A percentile compares a stretch with the other conserved stretches of the same genome.
phyloP scores from a whole-genome alignment of 176 grass and related monocot genomes.

The Echinochloa phyllopogon region DNA sequence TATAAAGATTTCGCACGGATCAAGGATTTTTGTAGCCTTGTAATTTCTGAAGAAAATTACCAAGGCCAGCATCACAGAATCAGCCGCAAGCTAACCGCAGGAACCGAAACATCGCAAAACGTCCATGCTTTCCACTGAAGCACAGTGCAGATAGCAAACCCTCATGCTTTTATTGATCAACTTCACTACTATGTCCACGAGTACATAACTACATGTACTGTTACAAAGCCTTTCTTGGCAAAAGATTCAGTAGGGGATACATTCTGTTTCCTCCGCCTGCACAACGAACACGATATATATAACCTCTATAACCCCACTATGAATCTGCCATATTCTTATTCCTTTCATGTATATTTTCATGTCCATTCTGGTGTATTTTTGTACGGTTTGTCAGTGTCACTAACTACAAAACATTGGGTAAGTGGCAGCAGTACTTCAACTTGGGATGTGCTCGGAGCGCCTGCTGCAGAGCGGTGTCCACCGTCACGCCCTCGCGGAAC shows the following conservation, averaged over 20 bases:
- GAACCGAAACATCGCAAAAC: not conserved
- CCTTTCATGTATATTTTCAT: constrained; percentile 39
- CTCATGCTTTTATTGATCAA: constrained; percentile 42
- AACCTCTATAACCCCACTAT: constrained; percentile 56
- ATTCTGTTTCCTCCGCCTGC: constrained; percentile 33
- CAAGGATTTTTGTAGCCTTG: not conserved
- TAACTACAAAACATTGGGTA: constrained; percentile 65
- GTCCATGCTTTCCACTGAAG: not conserved
- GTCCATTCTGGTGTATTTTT: constrained; percentile 49
- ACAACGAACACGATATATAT: constrained; percentile 46
- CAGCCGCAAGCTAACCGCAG: not conserved
- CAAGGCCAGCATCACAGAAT: not conserved
- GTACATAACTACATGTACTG: constrained; percentile 32
- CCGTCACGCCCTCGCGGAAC: constrained; percentile 78
- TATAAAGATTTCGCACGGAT: not conserved
- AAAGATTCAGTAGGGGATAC: constrained; percentile 51
- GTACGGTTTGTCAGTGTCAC: constrained; percentile 43
- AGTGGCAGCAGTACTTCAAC: constrained; percentile 85
- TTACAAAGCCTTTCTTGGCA: constrained; percentile 36
- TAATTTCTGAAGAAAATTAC: not conserved
- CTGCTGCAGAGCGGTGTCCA: constrained; percentile 71
- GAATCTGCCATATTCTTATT: constrained; percentile 49
- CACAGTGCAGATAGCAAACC: not conserved
- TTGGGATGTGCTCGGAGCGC: constrained; percentile 72
- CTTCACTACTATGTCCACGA: constrained; percentile 6